Evolutionary conservation across 805 yeast genomes (phyloP).

Genomic region (Saccharomycopsis babjevae): DNA sequence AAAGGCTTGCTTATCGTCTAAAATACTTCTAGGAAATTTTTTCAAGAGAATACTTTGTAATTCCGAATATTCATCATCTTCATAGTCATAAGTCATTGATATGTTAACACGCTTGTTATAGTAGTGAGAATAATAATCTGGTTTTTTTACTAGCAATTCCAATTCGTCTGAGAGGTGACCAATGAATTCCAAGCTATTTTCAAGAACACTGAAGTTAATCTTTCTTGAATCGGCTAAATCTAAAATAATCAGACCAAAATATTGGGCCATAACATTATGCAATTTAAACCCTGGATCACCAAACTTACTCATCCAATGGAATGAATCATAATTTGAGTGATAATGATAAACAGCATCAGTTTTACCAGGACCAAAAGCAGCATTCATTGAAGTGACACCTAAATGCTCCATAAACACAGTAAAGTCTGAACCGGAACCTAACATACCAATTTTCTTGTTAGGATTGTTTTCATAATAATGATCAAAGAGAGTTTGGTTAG

Average conservation of each 20-base stretch:
- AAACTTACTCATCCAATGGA: slow-evolving; percentile 53
- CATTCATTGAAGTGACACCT: slow-evolving; percentile 51
- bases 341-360: slow-evolving; percentile 59
- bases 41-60: neutral
- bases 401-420: slow-evolving; percentile 50
- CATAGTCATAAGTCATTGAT: neutral
- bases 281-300: slow-evolving; percentile 54
- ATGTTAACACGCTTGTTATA: neutral
- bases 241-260: slow-evolving; percentile 39
- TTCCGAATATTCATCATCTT: neutral
- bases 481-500: slow-evolving; percentile 24
- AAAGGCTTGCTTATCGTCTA: neutral
- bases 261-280: slow-evolving; percentile 48
- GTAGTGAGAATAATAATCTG: neutral
- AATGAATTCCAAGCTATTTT: slow-evolving; percentile 25
- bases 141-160: neutral
- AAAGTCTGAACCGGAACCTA: slow-evolving; percentile 69
- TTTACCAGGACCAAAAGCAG: slow-evolving; percentile 38
- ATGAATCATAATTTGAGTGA: slow-evolving; percentile 68
- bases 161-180: slow-evolving; percentile 31
- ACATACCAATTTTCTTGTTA: slow-evolving; percentile 30
- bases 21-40: neutral
- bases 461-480: slow-evolving; percentile 25
- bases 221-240: slow-evolving; percentile 40
- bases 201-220: slow-evolving; percentile 29